Conservation (phyloP, 2,329 filamentous ascomycete species). For the Trichoderma gracile region DNA sequence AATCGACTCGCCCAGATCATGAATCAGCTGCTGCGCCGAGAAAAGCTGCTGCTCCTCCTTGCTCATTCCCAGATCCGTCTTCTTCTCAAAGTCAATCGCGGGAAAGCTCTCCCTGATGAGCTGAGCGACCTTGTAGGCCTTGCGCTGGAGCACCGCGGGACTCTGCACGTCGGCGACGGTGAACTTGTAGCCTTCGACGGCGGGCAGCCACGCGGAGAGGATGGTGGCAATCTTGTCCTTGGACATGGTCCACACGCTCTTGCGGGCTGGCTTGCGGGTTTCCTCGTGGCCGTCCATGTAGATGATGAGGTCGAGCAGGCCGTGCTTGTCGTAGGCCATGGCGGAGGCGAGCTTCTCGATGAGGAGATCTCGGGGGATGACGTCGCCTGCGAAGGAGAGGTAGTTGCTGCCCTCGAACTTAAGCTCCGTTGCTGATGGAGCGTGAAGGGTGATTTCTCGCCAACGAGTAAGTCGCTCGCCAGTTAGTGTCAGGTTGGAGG, state of each 20-base stretch:
- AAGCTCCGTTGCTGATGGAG: background rate
- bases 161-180: too few relatives aligned
- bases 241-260: background rate
- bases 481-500: too few relatives aligned
- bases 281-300: background rate
- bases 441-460: background rate
- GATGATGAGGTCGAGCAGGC: background rate
- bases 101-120: too few relatives aligned
- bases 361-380: background rate
- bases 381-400: background rate
- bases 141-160: too few relatives aligned
- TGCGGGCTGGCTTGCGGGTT: background rate
- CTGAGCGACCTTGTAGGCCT: too few relatives aligned
- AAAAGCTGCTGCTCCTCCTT: background rate
- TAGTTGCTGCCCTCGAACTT: background rate
- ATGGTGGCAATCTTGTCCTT: background rate
- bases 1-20: background rate
- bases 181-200: too few relatives aligned
- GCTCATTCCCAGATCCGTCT: background rate
- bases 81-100: too few relatives aligned
- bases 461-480: too few relatives aligned
- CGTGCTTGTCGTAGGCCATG: constrained; percentile 1
- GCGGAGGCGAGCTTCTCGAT: background rate
- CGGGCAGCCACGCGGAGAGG: background rate
- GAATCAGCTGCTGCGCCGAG: background rate